Evolutionary conservation across 805 yeast species (phyloP).

Genomic region (Suhomyces emberorum): DNA sequence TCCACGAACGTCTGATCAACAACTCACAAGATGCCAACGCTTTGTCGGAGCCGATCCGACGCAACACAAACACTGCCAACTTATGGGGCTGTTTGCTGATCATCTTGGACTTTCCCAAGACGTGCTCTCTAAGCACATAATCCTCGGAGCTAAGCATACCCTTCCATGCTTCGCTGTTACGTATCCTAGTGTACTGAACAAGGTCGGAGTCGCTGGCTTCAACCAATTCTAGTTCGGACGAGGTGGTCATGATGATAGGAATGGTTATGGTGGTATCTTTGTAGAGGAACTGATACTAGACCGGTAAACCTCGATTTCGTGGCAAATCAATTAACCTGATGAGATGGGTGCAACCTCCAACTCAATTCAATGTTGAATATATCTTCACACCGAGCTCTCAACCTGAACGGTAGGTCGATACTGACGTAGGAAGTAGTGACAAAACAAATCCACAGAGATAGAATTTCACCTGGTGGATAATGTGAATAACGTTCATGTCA

Average conservation of each 20-base stretch:
- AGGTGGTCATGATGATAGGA: background rate
- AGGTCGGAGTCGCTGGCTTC: constrained; percentile 20
- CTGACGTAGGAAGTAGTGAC: too few relatives aligned
- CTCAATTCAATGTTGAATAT: too few relatives aligned
- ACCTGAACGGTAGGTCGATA: too few relatives aligned
- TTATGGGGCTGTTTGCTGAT: constrained; percentile 15
- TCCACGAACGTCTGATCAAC: constrained; percentile 28
- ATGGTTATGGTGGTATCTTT: too few relatives aligned
- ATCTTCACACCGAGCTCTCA: too few relatives aligned
- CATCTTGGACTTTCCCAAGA: constrained; percentile 24
- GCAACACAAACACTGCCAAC: constrained; percentile 25
- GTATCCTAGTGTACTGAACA: constrained; percentile 31
- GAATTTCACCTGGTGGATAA: too few relatives aligned
- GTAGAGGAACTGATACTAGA: too few relatives aligned
- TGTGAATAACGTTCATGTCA: too few relatives aligned
- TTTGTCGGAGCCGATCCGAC: constrained; percentile 11
- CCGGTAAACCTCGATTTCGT: too few relatives aligned
- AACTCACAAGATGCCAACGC: constrained; percentile 36
- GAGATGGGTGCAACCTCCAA: too few relatives aligned
- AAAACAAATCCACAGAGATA: too few relatives aligned
- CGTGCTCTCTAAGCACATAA: constrained; percentile 33
- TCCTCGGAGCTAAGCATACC: constrained; percentile 31
- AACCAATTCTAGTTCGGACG: constrained; percentile 12
- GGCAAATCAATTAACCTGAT: too few relatives aligned
- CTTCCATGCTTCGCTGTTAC: constrained; percentile 36